Conservation (phyloP, 2,329 filamentous ascomycete genomes). For the Chaetomiaceae sp. region DNA sequence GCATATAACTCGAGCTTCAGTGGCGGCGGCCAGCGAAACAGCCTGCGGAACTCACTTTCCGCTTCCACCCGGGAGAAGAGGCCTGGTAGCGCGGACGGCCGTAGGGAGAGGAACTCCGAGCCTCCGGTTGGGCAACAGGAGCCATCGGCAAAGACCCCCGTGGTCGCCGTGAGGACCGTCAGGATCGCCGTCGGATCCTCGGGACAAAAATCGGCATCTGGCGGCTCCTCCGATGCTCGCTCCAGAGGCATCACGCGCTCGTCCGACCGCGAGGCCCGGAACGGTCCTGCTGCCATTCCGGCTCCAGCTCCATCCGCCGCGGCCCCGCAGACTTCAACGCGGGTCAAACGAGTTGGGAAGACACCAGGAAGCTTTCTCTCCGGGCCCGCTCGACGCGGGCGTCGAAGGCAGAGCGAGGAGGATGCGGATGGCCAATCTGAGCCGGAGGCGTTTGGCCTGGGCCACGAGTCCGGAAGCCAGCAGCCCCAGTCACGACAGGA, state of each 20-base stretch:
- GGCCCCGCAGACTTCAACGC: slow-evolving; percentile 67
- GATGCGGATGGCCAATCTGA: slow-evolving; percentile 48
- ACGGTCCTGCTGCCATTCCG: slow-evolving; percentile 50
- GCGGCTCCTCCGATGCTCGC: slow-evolving; percentile 35
- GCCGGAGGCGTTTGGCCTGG: slow-evolving; percentile 22
- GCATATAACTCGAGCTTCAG: slow-evolving; percentile 13
- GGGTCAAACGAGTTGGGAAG: slow-evolving; percentile 72
- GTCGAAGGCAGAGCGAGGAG: slow-evolving; percentile 63
- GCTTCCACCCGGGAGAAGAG: slow-evolving; percentile 27
- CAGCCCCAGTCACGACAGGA: slow-evolving; percentile 35
- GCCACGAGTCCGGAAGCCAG: slow-evolving; percentile 29
- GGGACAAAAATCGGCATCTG: slow-evolving; percentile 37
- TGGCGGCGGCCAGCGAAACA: slow-evolving; percentile 34
- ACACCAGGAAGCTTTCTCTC: slow-evolving; percentile 73
- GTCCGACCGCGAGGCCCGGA: slow-evolving; percentile 44
- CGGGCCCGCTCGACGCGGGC: slow-evolving; percentile 71
- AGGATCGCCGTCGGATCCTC: slow-evolving; percentile 52
- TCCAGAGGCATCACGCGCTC: slow-evolving; percentile 37
- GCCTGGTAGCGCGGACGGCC: slow-evolving; percentile 28
- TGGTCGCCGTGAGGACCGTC: slow-evolving; percentile 49
- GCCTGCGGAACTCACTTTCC: slow-evolving; percentile 50
- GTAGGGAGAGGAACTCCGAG: slow-evolving; percentile 29
- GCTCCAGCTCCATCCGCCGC: slow-evolving; percentile 45
- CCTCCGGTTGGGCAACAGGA: slow-evolving; percentile 17
- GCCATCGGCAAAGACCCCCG: slow-evolving; percentile 46